Evolutionary conservation across 2,329 filamentous ascomycete species (phyloP), one percentile per base, ranked within the genome.

Genomic region (Alternaria infectoria): DNA sequence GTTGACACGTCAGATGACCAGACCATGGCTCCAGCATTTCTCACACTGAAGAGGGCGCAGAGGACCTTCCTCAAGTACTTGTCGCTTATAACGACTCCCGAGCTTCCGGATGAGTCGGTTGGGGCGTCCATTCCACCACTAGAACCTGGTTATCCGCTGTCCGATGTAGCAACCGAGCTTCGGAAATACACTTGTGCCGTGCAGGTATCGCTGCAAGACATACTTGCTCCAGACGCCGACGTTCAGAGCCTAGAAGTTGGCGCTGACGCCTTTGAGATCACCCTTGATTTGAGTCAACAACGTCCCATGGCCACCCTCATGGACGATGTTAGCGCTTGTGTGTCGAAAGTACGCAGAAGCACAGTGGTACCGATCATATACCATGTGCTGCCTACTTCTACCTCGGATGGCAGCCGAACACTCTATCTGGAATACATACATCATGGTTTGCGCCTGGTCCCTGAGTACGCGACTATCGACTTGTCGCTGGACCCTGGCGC

Each of bases 61-160:
- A 83, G 88, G 50, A 89, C 91, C 62, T 91, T 92, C 63, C 81
- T 92, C 43, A 89, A 89, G 58, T 91, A 92, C 59, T 80, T 92
- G 9, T 87, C 88, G 1, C 83, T 90, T 23, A 83, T 90, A 25
- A 86, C 87, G 5, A 81, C 86, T 2, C 80, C 82, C 17, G 83
- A 84, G 4, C 80, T 85, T 6, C 84, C 64, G 6, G 62, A 70
- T 52, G 69, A 67, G 26, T 56, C 64, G 12, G 57, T 62, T 4
- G 59, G 65, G 19, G 63, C 65, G 51, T 60, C 67, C 6, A 69
- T 88, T n/a, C 85, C 86, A 0, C 86, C 87, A 19, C 83, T 88
- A 61, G 87, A 90, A 65, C 87, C 87, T 2, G 87, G 88, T 1
- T 91, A 91, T 68, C 90, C 90, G 0, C 79, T 92, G 1, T 88